phyloP scores from a whole-genome alignment of 202 grass and related monocot species.

The Zizania palustris region DNA sequence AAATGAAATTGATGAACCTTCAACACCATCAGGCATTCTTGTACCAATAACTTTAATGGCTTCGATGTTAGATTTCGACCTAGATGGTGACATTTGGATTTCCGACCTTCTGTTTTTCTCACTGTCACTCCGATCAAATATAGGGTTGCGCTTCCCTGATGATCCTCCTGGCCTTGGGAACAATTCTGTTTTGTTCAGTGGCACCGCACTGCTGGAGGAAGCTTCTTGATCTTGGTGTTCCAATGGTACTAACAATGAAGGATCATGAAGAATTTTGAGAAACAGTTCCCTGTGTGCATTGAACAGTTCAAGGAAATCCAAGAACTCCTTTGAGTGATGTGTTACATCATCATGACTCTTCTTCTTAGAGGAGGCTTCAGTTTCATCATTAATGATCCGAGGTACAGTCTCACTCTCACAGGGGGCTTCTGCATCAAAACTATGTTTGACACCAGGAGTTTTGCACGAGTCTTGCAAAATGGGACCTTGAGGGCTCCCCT shows the following conservation, averaged over 20 bases:
- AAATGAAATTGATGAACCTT: conserved; percentile 35
- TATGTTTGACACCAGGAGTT: conserved; percentile 37
- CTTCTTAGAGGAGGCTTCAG: conserved; percentile 31
- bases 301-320: conserved; percentile 79
- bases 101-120: conserved; percentile 36
- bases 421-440: conserved; percentile 34
- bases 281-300: conserved; percentile 76
- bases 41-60: conserved; percentile 40
- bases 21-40: conserved; percentile 47
- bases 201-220: conserved; percentile 44
- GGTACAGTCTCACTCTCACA: conserved; percentile 10
- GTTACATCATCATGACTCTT: conserved; percentile 37
- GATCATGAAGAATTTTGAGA: conserved; percentile 78
- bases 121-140: conserved; percentile 42
- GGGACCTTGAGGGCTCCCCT: conserved; percentile 26
- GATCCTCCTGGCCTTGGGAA: conserved; percentile 60
- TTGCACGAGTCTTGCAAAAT: conserved; percentile 28
- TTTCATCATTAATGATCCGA: conserved; percentile 13
- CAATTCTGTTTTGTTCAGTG: conserved; percentile 53
- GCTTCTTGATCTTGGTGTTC: conserved; percentile 55
- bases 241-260: conserved; percentile 50
- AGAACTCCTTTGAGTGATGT: conserved; percentile 77
- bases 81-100: conserved; percentile 38
- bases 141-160: conserved; percentile 51
- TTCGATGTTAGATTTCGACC: conserved; percentile 34